A percentile compares a stretch with the other conserved stretches of the same genome.
phyloP scores from a whole-genome alignment of 768 basidiomycete species.

The Leccinum variicolor region DNA sequence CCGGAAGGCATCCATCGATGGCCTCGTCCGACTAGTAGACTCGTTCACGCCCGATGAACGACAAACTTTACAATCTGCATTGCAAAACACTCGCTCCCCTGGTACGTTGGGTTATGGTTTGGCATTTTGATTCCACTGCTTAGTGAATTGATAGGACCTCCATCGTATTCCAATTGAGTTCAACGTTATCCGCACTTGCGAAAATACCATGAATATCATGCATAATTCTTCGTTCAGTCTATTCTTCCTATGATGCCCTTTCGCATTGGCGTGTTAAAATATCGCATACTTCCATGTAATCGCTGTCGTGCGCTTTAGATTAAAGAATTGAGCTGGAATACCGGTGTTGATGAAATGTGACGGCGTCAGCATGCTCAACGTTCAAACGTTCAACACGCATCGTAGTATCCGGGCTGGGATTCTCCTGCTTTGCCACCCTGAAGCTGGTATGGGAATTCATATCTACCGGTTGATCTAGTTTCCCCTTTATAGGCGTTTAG shows the following conservation, averaged over 20 bases:
- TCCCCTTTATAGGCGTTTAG: no score
- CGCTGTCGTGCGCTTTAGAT: background rate
- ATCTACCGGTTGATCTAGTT: no score
- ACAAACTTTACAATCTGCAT: slow-evolving; percentile 51
- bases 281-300: slow-evolving; percentile 20
- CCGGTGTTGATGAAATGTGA: no score
- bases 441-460: no score
- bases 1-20: slow-evolving; percentile 71
- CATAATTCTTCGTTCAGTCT: background rate
- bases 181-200: background rate
- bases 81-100: slow-evolving; percentile 59
- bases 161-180: slow-evolving; percentile 36
- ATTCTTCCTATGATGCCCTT: slow-evolving; percentile 2
- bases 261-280: slow-evolving; percentile 15
- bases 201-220: slow-evolving; percentile 9
- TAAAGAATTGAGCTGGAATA: background rate
- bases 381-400: no score
- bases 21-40: slow-evolving; percentile 71
- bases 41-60: slow-evolving; percentile 72
- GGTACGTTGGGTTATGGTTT: slow-evolving; percentile 41
- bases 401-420: no score
- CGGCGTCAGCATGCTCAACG: no score
- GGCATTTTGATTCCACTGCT: background rate
- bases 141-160: slow-evolving; percentile 32
- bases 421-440: no score